Evolutionary conservation across 2,329 filamentous ascomycete genomes (phyloP), one percentile per base, ranked within the genome.

Genomic region (Pseudogymnoascus sp.): DNA sequence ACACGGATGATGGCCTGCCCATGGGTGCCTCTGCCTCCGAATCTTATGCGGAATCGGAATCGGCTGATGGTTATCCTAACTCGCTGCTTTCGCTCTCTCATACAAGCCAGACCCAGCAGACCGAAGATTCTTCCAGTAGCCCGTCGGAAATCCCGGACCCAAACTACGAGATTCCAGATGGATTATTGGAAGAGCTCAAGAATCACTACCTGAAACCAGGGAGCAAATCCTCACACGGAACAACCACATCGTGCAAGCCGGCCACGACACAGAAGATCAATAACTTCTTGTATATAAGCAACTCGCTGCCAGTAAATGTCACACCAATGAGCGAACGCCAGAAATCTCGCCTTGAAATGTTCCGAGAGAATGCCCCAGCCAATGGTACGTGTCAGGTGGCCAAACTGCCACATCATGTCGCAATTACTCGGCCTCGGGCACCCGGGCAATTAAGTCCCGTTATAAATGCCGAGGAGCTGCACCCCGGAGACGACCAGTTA

Each of bases 241-340:
- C 31, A 10, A 15, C 3, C 29, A 3, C 17, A 21, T 56, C 29
- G 17, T 19, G 50, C 33, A 56, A 56, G n/a, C 50, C 29, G 31
- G 50, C 50, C 26, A 56, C 29, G 29, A 35, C 50, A 6, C 29
- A 33, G 29, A 56, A 56, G 50, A 13, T 56, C 29, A 56, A 13
- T 21, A 56, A 56, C 50, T 56, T 56, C 50, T 56, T 56, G 29
- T 56, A 56, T 56, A 56, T 29, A 33, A 56, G 50, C 17, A 56
- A 56, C n/a, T 56, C 50, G 6, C 50, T 56, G n/a, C 50, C 50
- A 15, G 50, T 56, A 26, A 56, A 56, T 21, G 17, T 56, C 50
- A 56, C 50, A 33, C 59, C 59, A 40, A 60, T 60, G 59, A 60
- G 35, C 38, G 59, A 60, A 42, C 59, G 59, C 59, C 59, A 60